These are phyloP conservation scores for Berkeleyomyces rouxiae DNA, from an alignment of 2,329 filamentous ascomycete genomes.

Conservation along the genomic window DNA sequence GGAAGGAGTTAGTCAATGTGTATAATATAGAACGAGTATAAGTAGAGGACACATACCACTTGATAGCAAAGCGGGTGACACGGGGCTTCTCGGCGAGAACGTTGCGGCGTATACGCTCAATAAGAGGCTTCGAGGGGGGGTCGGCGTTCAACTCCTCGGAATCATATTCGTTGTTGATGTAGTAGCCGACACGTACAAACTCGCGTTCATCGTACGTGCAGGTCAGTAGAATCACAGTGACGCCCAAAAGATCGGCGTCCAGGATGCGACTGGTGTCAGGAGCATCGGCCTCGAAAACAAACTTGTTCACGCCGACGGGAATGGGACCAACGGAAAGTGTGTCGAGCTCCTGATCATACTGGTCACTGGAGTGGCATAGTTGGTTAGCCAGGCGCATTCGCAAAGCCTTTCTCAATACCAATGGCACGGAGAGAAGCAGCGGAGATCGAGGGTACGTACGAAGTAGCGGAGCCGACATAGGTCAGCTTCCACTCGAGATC, in stretches of 20 bases:
- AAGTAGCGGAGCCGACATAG: conserved; percentile 95
- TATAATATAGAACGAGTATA: neutral
- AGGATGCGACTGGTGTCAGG: conserved; percentile 84
- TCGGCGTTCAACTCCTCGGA: conserved; percentile 77
- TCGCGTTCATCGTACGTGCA: conserved; percentile 94
- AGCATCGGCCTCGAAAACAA: conserved; percentile 88
- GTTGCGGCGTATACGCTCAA: conserved; percentile 83
- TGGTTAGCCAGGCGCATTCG: conserved; percentile 8
- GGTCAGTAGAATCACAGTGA: conserved; percentile 90
- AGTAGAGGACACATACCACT: conserved; percentile 51
- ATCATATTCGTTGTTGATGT: conserved; percentile 98
- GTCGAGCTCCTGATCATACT: conserved; percentile 97
- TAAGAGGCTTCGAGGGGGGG: conserved; percentile 77
- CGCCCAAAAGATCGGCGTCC: conserved; percentile 85
- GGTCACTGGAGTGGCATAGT: conserved; percentile 43
- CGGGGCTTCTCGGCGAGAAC: conserved; percentile 93
- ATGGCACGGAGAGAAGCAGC: conserved; percentile 13
- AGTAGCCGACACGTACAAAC: conserved; percentile 96
- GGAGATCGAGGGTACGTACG: conserved; percentile 39
- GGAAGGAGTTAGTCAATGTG: neutral
- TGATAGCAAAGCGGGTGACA: conserved; percentile 95
- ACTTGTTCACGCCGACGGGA: conserved; percentile 95
- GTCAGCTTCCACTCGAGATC: conserved; percentile 99
- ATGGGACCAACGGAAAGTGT: conserved; percentile 94
- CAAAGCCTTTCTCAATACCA: conserved; percentile 15